Evolutionary conservation across 768 basidiomycete species (phyloP), one percentile per base, ranked within the genome.

Genomic region (Calocera cornea): DNA sequence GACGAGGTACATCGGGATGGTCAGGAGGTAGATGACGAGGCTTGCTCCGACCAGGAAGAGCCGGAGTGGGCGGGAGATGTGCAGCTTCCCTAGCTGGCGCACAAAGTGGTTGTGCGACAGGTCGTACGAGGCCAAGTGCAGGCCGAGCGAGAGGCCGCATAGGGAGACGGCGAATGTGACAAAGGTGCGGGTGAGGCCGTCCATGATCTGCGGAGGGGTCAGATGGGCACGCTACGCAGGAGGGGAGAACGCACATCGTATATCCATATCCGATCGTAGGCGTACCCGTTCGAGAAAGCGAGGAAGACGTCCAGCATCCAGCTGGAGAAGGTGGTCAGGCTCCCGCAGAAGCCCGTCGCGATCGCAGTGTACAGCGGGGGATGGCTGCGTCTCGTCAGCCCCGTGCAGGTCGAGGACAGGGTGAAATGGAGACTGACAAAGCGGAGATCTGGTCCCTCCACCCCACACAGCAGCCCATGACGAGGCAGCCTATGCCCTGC

Each of bases 301-400:
- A 82, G 76, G 73, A 95, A 98, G 0, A 92, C 77, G 69, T 95
- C 91, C 11, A 90, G 74, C 76, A 97, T 92, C 97, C 97, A 98
- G 40, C 87, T 84, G 17, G 95, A 97, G 79, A 98, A 98, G 1
- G 94, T 97, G 11, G 97, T 99, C 72, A 98, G 77, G 1, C 92
- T 95, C 1, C 95, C 97, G 74, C 97, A 98, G 76, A 97, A 92
- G 16, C 92, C 92, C 69, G 94, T 97, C 0, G 93, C 91, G 14
- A 92, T 74, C 24, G 90, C 91, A 1, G 88, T 91, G 76, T 94
- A 95, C 17, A 97, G 73, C 2, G 94, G 94, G 0, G 86, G 87
- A 77, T 95, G 94, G 70, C 93, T 97, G 72, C 17, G 7, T n/a
- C 41, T 31, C 22, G 7, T 50, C 49, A 64, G 29, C 29, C 33